Base-by-base conservation (phyloP, 1,284 basidiomycete genomes). In the Neolentinus lepideus region DNA sequence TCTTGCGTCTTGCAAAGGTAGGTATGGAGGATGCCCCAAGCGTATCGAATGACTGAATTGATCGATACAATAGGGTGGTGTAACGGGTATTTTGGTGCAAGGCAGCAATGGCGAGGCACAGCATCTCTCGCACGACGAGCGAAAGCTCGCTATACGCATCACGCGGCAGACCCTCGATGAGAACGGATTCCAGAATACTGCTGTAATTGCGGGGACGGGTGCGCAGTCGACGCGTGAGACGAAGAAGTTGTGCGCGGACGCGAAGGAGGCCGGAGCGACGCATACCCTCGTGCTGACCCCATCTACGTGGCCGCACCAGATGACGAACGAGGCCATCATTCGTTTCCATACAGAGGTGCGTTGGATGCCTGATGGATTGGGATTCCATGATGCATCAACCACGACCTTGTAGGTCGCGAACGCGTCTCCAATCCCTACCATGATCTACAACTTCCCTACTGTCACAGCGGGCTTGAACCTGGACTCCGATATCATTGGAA, bases 371-470 rank as follows among this genome's bases (percentile, higher is more conserved):
- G 26, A 26, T 26, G 71, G 51, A 71, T 72, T 53, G 66, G 66
- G 55, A 70, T 8, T 35, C 33, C 33, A n/a, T n/a, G 38, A 69
- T 1, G 29, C 11, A 27, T 16, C 10, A 26, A 66, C 67, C 72
- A 53, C 53, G 58, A 50, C 57, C 59, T 60, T 57, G 19, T 64
- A 91, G 79, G 89, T 94, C 14, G 90, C 92, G 25, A 88, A 91
- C 64, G 79, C 77, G 1, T 91, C 87, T 1, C 90, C 90, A 0
- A 79, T 96, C 51, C 93, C 92, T 0, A 84, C 88, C 46, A 87
- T 96, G 85, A 79, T 95, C 53, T 96, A 96, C 78, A 95, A 95
- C 73, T 95, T 93, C 74, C 90, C 94, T 48, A 70, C 73, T 25
- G 85, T 88, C 11, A 90, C 91, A 0, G 84, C 90, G 0, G 92